Evolutionary conservation across 2,329 filamentous ascomycete species (phyloP).

Genomic region (Paracamarosporium sp.): DNA sequence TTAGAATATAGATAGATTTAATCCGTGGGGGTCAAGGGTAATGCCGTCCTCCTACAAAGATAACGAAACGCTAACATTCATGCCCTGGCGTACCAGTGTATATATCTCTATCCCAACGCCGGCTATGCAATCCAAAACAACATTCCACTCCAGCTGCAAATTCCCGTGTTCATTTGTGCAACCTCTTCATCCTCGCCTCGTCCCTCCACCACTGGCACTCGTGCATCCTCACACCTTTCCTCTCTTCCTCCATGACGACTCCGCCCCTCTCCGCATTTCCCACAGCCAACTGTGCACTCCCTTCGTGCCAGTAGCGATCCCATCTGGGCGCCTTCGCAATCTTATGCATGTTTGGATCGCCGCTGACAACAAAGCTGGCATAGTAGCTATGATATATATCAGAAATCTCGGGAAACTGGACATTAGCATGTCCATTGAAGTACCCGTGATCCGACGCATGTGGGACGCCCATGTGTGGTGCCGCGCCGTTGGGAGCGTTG

Average conservation of each 20-base stretch:
- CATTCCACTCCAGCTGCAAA: neutral
- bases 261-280: constrained; percentile 30
- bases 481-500: constrained; percentile 40
- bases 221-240: constrained; percentile 32
- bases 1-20: too few species aligned
- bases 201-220: constrained; percentile 44
- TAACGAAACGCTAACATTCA: neutral
- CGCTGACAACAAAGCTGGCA: constrained; percentile 44
- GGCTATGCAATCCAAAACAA: neutral
- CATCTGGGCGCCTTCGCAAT: constrained; percentile 30
- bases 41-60: too few species aligned
- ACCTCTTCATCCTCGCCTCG: constrained; percentile 30
- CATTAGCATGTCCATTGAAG: constrained; percentile 35
- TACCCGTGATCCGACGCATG: constrained; percentile 40
- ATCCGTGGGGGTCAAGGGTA: too few species aligned
- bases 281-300: constrained; percentile 28
- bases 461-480: constrained; percentile 37
- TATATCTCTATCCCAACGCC: neutral
- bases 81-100: neutral
- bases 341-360: constrained; percentile 40
- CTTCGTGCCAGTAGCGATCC: constrained; percentile 32
- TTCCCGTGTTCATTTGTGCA: constrained; percentile 33
- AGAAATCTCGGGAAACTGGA: constrained; percentile 37
- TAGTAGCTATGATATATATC: constrained; percentile 43
- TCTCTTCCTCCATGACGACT: constrained; percentile 32